Evolutionary conservation across 345 rosid species (phyloP), one percentile per base, ranked within the genome.

Genomic region (Euclidium syriacum): DNA sequence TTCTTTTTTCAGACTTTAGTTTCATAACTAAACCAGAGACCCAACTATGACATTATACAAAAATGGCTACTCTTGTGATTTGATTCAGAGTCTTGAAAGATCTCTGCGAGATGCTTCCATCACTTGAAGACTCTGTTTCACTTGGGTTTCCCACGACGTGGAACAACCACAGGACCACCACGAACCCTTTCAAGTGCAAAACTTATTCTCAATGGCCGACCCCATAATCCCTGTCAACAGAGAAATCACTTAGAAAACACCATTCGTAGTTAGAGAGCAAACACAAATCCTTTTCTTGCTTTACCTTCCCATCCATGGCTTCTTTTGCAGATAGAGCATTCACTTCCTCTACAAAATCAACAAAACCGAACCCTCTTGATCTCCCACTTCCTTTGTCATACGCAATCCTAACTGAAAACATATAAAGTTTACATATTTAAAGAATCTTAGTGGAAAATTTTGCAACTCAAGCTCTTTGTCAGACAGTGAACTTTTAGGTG

Each of bases 241-340:
- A 12, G 49, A 15, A 24, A 53, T 30, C 42, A 57, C 70, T 29
- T 30, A 16, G 46, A 35, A 0, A 41, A 10, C 47, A 18, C 3
- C 5, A 29, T 32, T 42, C 23, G 16, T 7, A 32, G 52, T 6
- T n/a, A n/a, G 36, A 62, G 22, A 26, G 9, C 17, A 58, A n/a
- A 7, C 14, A 32, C 39, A 24, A 62, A 46, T 14, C 15, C 3
- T 27, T 5, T 8, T 10, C 33, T 42, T 19, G 26, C 22, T 14
- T 58, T 53, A 88, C 96, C 95, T 78, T 90, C 27, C 97, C 97
- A 76, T 94, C 96, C 97, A 90, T 90, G 64, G 91, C 91, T 58
- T 84, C 85, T 80, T 83, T 94, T 0, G 97, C 99, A 62, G 67
- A 59, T 5, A 30, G 14, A 52, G 97, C 96, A 30, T 84, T 76